phyloP scores from a whole-genome alignment of 164 flowering plant genomes.

The Tetrastigma voinierianum region DNA sequence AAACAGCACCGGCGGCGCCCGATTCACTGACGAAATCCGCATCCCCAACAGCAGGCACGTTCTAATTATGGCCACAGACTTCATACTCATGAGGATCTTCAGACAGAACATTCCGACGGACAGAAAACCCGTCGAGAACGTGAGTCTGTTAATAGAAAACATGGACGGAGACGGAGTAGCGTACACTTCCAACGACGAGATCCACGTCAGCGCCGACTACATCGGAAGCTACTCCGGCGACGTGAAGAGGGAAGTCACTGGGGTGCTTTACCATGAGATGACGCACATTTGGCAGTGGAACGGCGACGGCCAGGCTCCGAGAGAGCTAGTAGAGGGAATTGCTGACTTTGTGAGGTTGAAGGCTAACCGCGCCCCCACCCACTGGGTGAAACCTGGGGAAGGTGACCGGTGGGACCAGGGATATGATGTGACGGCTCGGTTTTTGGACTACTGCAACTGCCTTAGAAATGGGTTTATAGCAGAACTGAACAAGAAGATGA shows the following conservation, averaged over 20 bases:
- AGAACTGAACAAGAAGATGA: conserved; percentile 20
- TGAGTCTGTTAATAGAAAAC: conserved; percentile 20
- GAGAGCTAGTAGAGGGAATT: conserved; percentile 34
- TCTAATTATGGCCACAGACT: conserved; percentile 9
- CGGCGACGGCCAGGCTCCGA: conserved; percentile 22
- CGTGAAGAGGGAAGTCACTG: conserved; percentile 21
- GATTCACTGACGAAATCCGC: conserved; percentile 19
- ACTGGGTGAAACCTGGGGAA: conserved; percentile 28
- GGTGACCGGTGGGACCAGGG: conserved; percentile 33
- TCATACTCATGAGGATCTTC: conserved; percentile 22
- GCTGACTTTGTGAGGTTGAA: conserved; percentile 30
- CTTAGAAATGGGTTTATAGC: too few relatives aligned
- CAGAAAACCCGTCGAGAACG: conserved; percentile 12
- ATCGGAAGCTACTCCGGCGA: conserved; percentile 20
- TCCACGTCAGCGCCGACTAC: conserved; percentile 24
- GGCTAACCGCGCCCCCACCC: conserved; percentile 14
- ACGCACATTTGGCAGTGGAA: conserved; percentile 38
- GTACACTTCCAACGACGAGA: conserved; percentile 11
- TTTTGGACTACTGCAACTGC: too few relatives aligned
- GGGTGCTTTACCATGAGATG: conserved; percentile 33
- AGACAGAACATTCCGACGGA: conserved; percentile 8
- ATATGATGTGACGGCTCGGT: conserved; percentile 25
- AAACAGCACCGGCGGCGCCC: conserved; percentile 20
- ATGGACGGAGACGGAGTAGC: conserved; percentile 23
- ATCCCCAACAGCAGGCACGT: conserved; percentile 8